Evolutionary conservation across 179 eudicot genomes (phyloP), one percentile per base, ranked within the genome.

Genomic region (Amaranthus tricolor): DNA sequence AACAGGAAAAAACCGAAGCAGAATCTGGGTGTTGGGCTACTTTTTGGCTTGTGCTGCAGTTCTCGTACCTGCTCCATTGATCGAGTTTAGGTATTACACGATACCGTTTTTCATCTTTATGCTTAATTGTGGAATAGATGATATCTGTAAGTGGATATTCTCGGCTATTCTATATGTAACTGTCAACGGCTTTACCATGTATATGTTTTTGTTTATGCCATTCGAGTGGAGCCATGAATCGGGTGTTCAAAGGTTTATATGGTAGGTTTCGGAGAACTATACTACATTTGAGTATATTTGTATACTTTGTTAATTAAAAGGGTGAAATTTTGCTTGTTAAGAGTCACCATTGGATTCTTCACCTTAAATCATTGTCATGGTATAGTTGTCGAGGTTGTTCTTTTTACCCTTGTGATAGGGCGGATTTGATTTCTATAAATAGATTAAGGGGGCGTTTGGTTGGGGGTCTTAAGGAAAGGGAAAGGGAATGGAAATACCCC

Each of bases 11-110:
- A 21, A 19, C 63, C 89, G 76, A 73, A 88, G 82, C 82, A 90
- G 79, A 81, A 80, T 88, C 31, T 90, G 94, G 98, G 84, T 89
- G 44, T 43, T 90, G 81, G 88, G 78, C 56, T 94, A 87, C 76
- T 83, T 87, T 80, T 61, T 90, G 73, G 96, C 94, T 72, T 83
- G 85, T 62, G 91, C 87, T 57, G 92, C 92, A 62, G 84, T 82
- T 67, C 91, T 94, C 12, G 74, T 94, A 71, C 98, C 98, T 43
- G 77, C 97, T 52, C 98, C 97, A 44, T 55, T 94, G 78, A 84
- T 92, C 20, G 97, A 94, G 87, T 91, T 94, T 78, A 82, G 98
- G 84, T 94, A 94, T 83, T 92, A 94, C 64, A 94, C 98, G 1
- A 92, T 90, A 59, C 97, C 98, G 40, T 31, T 31, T 31, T 31